Evolutionary conservation across 2,329 filamentous ascomycete species (phyloP), one percentile per base, ranked within the genome.

Genomic region (Diaporthe sp.): DNA sequence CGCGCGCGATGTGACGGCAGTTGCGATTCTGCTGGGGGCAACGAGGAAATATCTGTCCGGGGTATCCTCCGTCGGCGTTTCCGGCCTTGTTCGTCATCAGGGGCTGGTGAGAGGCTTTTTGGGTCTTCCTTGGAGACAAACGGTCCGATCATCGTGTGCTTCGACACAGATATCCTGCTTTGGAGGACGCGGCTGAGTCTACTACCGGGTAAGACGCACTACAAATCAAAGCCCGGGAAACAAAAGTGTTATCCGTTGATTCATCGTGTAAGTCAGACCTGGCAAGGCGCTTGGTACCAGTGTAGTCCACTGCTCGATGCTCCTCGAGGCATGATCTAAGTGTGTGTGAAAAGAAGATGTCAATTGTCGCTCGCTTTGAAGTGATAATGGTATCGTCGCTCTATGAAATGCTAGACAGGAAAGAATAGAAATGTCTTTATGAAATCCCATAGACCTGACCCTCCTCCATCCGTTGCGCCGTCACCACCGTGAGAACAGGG

Each of bases 361-460:
- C 8, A 68, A 68, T 54, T 68, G 22, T 54, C 45, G 64, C 64
- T 68, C 64, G 64, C 64, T 68, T 68, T 28, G 33, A 68, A 54
- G 30, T 52, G 45, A 52, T 68, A 25, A 67, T 67, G 45, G 45
- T 54, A 68, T 54, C 64, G 45, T 68, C 45, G 64, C 64, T 68
- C 64, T 68, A 68, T 68, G 64, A 68, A 54, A 68, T 68, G 64
- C 64, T 68, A 40, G 64, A 22, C 33, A 52, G 33, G 33, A 68
- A 54, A 19, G 15, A 4, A 52, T 54, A 68, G 25, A 45, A 30
- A n/a, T 33, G 38, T 33, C 60, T 47, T 47, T 25, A 45, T n/a
- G 19, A 17, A 19, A 50, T 35, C 42, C 35, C 42, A 66, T 10
- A 4, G 25, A 19, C 12, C 42, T 15, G 45, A 25, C 22, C 15